Conservation (phyloP, 2,329 filamentous ascomycete species). For the Coccinonectria pachysandricola region DNA sequence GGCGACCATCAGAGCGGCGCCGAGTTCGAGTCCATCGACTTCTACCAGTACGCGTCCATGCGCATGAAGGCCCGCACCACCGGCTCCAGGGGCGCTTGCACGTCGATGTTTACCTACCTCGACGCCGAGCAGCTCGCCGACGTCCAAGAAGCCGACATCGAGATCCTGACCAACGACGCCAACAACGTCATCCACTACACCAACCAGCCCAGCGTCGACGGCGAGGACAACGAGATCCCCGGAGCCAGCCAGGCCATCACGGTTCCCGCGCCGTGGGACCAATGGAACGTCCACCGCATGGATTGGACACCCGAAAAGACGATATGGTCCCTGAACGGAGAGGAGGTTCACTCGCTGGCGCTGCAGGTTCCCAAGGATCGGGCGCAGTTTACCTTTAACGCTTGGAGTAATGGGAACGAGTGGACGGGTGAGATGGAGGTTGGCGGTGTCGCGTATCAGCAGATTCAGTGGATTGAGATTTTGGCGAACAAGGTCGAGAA, state of each 20-base stretch:
- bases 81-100: constrained; percentile 36
- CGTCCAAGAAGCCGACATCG: constrained; percentile 41
- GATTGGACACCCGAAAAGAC: constrained; percentile 46
- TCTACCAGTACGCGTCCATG: constrained; percentile 22
- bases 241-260: constrained; percentile 34
- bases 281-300: constrained; percentile 47
- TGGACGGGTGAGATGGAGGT: constrained; percentile 47
- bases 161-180: constrained; percentile 37
- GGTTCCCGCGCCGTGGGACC: constrained; percentile 35
- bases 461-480: constrained; percentile 52
- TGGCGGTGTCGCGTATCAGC: constrained; percentile 38
- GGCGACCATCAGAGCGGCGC: constrained; percentile 32
- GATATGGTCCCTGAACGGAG: constrained; percentile 43
- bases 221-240: constrained; percentile 31
- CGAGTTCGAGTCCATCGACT: constrained; percentile 32
- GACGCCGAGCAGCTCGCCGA: constrained; percentile 21
- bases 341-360: constrained; percentile 35
- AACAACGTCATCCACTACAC: constrained; percentile 39
- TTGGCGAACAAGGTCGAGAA: constrained; percentile 32
- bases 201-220: constrained; percentile 44
- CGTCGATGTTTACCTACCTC: constrained; percentile 41
- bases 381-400: constrained; percentile 42
- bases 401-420: constrained; percentile 47
- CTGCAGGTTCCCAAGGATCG: constrained; percentile 44
- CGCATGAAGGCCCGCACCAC: constrained; percentile 38